phyloP scores from a whole-genome alignment of 2,329 filamentous ascomycete species.

The Pezizomycotina sp. region DNA sequence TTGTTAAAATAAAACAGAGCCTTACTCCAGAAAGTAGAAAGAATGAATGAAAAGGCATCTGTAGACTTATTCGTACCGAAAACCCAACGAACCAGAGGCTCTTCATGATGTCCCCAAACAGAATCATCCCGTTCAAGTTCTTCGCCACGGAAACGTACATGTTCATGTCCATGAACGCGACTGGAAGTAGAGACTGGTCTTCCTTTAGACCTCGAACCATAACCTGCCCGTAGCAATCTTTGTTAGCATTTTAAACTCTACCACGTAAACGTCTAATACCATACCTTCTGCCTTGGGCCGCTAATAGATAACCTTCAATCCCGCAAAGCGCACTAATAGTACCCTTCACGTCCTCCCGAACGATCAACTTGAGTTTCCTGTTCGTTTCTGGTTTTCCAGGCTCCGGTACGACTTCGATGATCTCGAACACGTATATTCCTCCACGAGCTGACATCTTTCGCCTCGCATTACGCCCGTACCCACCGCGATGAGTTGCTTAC shows the following conservation, averaged over 20 bases:
- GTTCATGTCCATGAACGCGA: conserved; percentile 96
- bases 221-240: too few relatives aligned
- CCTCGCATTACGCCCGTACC: conserved; percentile 76
- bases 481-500: conserved; percentile 63
- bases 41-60: conserved; percentile 20
- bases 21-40: neutral
- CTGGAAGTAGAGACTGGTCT: conserved; percentile 76
- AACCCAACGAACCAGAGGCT: conserved; percentile 94
- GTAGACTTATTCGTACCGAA: too few relatives aligned
- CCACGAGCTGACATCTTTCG: conserved; percentile 73
- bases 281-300: conserved; percentile 87
- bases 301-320: conserved; percentile 72
- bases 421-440: conserved; percentile 74
- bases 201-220: conserved; percentile 94
- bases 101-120: conserved; percentile 84
- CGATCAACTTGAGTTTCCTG: conserved; percentile 66
- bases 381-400: conserved; percentile 73
- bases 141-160: conserved; percentile 79
- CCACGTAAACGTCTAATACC: neutral
- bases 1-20: neutral
- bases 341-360: conserved; percentile 80
- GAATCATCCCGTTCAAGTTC: conserved; percentile 63
- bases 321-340: conserved; percentile 79
- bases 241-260: conserved; percentile 1
- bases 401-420: conserved; percentile 81